These are phyloP conservation scores for Barnettozyma hawaiiensis DNA, from an alignment of 1,139 yeast species.

Conservation along the genomic window DNA sequence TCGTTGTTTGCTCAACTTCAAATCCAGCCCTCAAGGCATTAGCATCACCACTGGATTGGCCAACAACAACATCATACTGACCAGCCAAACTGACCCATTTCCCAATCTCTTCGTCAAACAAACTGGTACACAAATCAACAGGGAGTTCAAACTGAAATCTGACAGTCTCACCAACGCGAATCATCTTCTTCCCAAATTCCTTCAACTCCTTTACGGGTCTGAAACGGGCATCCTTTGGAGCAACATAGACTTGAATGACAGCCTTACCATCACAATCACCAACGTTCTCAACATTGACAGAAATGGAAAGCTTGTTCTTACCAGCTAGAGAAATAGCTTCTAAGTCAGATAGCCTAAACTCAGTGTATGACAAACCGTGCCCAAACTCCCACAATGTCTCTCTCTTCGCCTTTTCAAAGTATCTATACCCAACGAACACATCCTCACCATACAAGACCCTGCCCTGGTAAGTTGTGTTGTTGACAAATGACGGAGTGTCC, in stretches of 20 bases:
- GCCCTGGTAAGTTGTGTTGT: slow-evolving; percentile 41
- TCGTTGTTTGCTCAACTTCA: not conserved
- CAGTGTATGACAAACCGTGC: slow-evolving; percentile 54
- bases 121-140: slow-evolving; percentile 47
- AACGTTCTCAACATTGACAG: slow-evolving; percentile 38
- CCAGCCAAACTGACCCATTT: slow-evolving; percentile 49
- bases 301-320: slow-evolving; percentile 30
- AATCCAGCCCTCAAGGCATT: not conserved
- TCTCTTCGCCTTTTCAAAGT: slow-evolving; percentile 45
- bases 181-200: slow-evolving; percentile 44
- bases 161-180: slow-evolving; percentile 39
- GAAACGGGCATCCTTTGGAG: slow-evolving; percentile 36
- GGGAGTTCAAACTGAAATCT: slow-evolving; percentile 34
- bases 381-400: slow-evolving; percentile 55
- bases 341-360: slow-evolving; percentile 33
- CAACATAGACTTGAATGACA: slow-evolving; percentile 41
- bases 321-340: slow-evolving; percentile 21
- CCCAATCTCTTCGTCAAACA: slow-evolving; percentile 44
- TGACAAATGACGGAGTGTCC: slow-evolving; percentile 48
- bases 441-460: slow-evolving; percentile 45
- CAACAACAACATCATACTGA: slow-evolving; percentile 44
- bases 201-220: slow-evolving; percentile 55
- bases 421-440: slow-evolving; percentile 55
- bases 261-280: slow-evolving; percentile 40
- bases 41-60: slow-evolving; percentile 31